Percentiles rank a stretch among this genome's conserved stretches.
These are phyloP conservation scores for Incumbomyces lentus DNA, from an alignment of 2,329 filamentous ascomycete species.

Conservation along the genomic window DNA sequence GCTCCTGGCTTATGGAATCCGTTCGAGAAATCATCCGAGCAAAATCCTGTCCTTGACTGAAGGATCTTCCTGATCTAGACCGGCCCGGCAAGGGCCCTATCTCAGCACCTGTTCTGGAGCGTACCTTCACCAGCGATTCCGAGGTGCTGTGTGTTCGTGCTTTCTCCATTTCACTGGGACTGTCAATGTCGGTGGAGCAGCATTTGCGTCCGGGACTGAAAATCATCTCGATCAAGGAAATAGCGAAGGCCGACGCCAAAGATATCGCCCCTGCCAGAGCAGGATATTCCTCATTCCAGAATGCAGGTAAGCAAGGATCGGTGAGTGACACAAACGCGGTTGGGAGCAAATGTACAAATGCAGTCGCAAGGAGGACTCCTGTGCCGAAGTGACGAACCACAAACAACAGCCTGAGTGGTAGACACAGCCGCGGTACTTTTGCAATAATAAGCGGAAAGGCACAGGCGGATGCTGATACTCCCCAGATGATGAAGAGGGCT, in stretches of 20 bases:
- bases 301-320: conserved; percentile 58
- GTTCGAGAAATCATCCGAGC: too few relatives aligned
- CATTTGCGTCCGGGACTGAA: conserved; percentile 34
- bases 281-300: conserved; percentile 69
- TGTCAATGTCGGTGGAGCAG: background rate
- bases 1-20: background rate
- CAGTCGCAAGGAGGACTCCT: conserved; percentile 47
- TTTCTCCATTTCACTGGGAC: too few relatives aligned
- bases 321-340: conserved; percentile 52
- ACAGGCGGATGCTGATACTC: conserved; percentile 44
- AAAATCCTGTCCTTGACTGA: too few relatives aligned
- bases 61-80: too few relatives aligned
- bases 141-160: too few relatives aligned
- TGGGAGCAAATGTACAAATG: conserved; percentile 51
- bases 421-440: conserved; percentile 49
- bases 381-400: conserved; percentile 50
- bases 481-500: conserved; percentile 54
- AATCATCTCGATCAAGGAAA: conserved; percentile 80
- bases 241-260: conserved; percentile 70
- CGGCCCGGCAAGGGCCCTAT: too few relatives aligned
- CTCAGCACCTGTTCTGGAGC: too few relatives aligned
- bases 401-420: conserved; percentile 50
- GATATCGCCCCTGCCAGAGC: conserved; percentile 73
- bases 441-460: conserved; percentile 52
- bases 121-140: too few relatives aligned